phyloP scores from a whole-genome alignment of 345 rosid species.

The Erodium maritimum region DNA sequence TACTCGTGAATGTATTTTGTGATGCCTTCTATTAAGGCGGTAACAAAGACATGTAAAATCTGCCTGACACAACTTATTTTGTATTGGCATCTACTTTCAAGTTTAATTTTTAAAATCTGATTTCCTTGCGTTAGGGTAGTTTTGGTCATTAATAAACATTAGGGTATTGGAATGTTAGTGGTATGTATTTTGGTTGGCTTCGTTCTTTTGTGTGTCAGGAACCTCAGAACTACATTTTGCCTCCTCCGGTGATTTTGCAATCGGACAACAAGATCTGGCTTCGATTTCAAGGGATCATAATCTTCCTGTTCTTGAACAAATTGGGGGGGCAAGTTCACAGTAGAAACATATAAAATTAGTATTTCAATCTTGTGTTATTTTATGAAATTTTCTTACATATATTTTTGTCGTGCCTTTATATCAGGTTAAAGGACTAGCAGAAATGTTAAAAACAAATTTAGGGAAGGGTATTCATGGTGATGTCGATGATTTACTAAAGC shows the following conservation, averaged over 20 bases:
- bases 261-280: conserved; percentile 63
- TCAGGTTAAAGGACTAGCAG: conserved; percentile 66
- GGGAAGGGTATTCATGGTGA: conserved; percentile 68
- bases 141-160: no score
- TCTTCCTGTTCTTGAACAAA: conserved; percentile 36
- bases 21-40: neutral
- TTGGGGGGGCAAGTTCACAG: conserved; percentile 70
- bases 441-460: conserved; percentile 55
- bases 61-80: no score
- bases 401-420: conserved; percentile 2
- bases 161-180: no score
- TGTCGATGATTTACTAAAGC: conserved; percentile 51
- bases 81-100: no score
- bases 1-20: neutral
- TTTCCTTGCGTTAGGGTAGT: no score
- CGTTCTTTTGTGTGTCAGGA: conserved; percentile 22
- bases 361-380: conserved; percentile 4
- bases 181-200: neutral
- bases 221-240: conserved; percentile 15
- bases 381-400: neutral
- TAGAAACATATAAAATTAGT: conserved; percentile 4
- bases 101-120: no score
- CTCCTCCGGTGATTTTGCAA: conserved; percentile 43
- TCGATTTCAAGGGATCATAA: conserved; percentile 68
- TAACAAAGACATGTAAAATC: neutral